phyloP scores from a whole-genome alignment of 2,329 filamentous ascomycete species.

The Sclerotinia subarctica region DNA sequence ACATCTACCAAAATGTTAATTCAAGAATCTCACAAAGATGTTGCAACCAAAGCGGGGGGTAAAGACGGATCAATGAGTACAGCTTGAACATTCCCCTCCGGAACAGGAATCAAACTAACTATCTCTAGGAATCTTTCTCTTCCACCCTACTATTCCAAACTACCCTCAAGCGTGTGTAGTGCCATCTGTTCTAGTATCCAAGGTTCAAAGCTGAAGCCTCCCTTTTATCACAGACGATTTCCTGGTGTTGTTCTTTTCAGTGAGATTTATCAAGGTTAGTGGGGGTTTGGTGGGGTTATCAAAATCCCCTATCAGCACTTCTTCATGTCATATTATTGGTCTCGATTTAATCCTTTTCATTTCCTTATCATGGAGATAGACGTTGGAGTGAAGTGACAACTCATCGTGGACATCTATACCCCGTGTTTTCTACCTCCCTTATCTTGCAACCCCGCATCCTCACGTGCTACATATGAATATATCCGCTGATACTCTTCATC shows the following conservation, averaged over 20 bases:
- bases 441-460: slow-evolving; percentile 20
- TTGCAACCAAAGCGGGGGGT: slow-evolving; percentile 56
- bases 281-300: slow-evolving; percentile 12
- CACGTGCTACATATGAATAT: slow-evolving; percentile 8
- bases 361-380: neutral
- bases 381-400: neutral
- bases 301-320: neutral
- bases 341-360: neutral
- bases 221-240: slow-evolving; percentile 53
- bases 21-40: slow-evolving; percentile 56
- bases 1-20: slow-evolving; percentile 51
- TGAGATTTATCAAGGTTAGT: slow-evolving; percentile 88
- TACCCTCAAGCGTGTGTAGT: slow-evolving; percentile 75
- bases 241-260: slow-evolving; percentile 86
- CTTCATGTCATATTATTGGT: neutral
- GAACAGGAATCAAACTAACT: neutral
- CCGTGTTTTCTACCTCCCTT: slow-evolving; percentile 11
- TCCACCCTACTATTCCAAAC: slow-evolving; percentile 78
- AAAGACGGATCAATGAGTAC: slow-evolving; percentile 52
- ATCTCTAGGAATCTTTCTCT: slow-evolving; percentile 74
- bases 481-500: slow-evolving; percentile 9
- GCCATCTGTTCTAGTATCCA: neutral
- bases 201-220: slow-evolving; percentile 22
- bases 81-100: slow-evolving; percentile 9
- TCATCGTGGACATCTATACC: slow-evolving; percentile 5